Conservation (phyloP, 139 green algal species). For the Tetradesmus obliquus region DNA sequence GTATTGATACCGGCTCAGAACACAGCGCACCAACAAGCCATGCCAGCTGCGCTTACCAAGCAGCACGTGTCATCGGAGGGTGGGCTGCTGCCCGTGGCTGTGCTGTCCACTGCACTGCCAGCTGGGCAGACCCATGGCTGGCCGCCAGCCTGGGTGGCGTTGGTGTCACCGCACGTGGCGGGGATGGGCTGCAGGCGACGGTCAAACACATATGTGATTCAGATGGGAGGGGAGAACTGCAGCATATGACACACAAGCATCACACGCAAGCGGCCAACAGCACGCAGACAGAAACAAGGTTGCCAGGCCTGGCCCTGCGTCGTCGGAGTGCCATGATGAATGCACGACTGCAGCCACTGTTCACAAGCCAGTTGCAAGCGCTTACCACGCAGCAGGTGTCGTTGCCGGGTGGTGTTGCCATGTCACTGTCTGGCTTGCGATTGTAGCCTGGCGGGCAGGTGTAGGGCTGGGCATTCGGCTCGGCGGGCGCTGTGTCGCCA, state of each 20-base stretch:
- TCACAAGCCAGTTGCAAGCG: not conserved
- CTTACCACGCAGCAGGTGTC: not conserved
- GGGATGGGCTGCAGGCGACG: not conserved
- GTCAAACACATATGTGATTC: no score
- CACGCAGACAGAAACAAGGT: no score
- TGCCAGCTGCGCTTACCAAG: not conserved
- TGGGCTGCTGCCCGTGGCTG: not conserved
- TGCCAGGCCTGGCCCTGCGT: no score
- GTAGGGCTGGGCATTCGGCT: not conserved
- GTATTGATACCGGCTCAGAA: no score
- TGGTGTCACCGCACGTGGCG: not conserved
- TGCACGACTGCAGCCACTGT: no score
- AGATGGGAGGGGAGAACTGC: no score
- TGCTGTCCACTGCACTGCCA: not conserved
- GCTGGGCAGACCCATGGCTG: not conserved
- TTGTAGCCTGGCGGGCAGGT: not conserved
- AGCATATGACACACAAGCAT: no score
- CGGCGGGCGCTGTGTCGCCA: not conserved
- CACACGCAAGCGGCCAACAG: no score
- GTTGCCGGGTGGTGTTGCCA: not conserved
- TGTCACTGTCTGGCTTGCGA: not conserved
- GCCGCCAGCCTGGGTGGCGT: not conserved
- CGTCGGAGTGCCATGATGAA: no score
- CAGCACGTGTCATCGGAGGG: not conserved
- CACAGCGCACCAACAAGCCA: no score